These are phyloP conservation scores for Diatrype stigma DNA, from an alignment of 2,329 filamentous ascomycete species.

Conservation along the genomic window DNA sequence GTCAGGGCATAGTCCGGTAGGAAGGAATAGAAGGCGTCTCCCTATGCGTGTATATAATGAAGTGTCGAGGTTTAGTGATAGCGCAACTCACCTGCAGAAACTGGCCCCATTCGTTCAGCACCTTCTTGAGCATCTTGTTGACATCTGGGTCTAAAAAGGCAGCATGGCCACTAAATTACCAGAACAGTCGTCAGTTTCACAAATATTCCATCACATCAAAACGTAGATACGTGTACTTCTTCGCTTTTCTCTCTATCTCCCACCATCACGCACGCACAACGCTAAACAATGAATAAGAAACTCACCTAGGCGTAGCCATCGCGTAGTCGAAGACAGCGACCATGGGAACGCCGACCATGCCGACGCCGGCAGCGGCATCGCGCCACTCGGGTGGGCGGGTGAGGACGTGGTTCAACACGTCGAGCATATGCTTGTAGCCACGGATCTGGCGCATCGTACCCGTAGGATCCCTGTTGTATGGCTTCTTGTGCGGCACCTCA, in stretches of 20 bases:
- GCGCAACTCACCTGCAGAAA: slow-evolving; percentile 39
- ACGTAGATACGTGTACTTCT: too few species aligned
- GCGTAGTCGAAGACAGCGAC: slow-evolving; percentile 50
- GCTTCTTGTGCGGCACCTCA: slow-evolving; percentile 57
- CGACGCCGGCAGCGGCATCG: slow-evolving; percentile 45
- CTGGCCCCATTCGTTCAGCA: slow-evolving; percentile 54
- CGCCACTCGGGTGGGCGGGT: slow-evolving; percentile 49
- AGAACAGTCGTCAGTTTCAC: too few species aligned
- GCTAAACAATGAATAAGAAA: neutral
- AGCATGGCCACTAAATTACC: slow-evolving; percentile 38
- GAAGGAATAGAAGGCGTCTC: too few species aligned
- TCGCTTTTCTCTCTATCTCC: too few species aligned
- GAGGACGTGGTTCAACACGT: slow-evolving; percentile 59
- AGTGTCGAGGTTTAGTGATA: neutral
- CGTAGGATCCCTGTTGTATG: slow-evolving; percentile 58
- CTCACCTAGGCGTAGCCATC: slow-evolving; percentile 49
- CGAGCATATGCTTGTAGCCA: slow-evolving; percentile 63
- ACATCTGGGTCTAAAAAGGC: slow-evolving; percentile 53
- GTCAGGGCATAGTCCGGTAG: too few species aligned
- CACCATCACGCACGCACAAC: too few species aligned
- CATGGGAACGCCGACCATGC: slow-evolving; percentile 52
- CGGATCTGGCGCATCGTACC: slow-evolving; percentile 56
- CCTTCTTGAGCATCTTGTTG: slow-evolving; percentile 49
- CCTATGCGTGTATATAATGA: slow-evolving; percentile 9
- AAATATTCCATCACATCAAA: too few species aligned